Evolutionary conservation across 2,329 filamentous ascomycete genomes (phyloP), one percentile per base, ranked within the genome.

Genomic region (Rutstroemia sp.): DNA sequence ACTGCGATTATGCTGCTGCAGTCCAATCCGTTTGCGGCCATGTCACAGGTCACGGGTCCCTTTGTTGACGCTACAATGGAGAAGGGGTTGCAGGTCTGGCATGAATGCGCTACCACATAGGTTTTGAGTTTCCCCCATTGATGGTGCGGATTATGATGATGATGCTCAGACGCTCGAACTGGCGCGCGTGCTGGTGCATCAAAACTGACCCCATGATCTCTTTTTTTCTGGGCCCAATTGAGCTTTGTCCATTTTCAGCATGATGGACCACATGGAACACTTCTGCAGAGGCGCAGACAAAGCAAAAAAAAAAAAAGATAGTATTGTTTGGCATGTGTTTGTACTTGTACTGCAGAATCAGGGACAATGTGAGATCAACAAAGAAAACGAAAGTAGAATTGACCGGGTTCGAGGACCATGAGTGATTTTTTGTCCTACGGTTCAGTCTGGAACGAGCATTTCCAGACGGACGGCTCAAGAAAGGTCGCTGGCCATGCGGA

Each of bases 151-250:
- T 41, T 17, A 42, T 42, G n/a, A 42, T 17, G n/a, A 42, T 17
- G n/a, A 42, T 19, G 39, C 39, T 42, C 39, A 48, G 8, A 30
- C 38, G 42, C 42, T 54, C 30, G 47, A 45, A 54, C 51, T 48
- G 34, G 12, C 8, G 51, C 51, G 51, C 51, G 51, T 54, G 41
- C 34, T 54, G 34, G 34, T 21, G 21, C 16, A 49, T 54, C 30
- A 49, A 17, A 49, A 54, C 25, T 49, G 51, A 54, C 48, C 51
- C n/a, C 44, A 54, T 54, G 44, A 54, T 54, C 34, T n/a, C 38
- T 53, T 48, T 53, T n/a, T 34, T 21, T 46, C 51, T 37, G 16
- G 45, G 14, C 27, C 44, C 34, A 23, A 21, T 38, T 47, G 50
- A 44, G 30, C 39, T 19, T 52, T 51, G 14, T 25, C 42, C 50